Evolutionary conservation across 2,329 filamentous ascomycete genomes (phyloP).

Genomic region (Neofusicoccum umdonicola): DNA sequence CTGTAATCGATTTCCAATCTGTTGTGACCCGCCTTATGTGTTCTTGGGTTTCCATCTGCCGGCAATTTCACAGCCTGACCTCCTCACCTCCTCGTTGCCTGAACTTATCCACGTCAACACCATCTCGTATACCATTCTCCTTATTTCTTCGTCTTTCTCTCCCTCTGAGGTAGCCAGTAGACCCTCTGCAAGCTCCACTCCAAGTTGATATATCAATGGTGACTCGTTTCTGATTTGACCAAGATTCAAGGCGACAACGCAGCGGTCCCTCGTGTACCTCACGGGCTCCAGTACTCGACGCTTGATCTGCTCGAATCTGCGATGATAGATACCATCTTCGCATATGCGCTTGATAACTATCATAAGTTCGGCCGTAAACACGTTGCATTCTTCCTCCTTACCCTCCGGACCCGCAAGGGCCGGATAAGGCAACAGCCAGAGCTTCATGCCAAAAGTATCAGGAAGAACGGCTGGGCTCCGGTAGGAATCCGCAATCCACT

Average conservation of each 20-base stretch:
- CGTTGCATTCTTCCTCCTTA: neutral
- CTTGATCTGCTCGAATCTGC: neutral
- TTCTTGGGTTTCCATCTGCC: too few relatives aligned
- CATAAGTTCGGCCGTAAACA: neutral
- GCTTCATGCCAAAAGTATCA: neutral
- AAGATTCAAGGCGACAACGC: neutral
- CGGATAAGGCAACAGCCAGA: neutral
- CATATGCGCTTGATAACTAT: neutral
- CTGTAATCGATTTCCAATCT: too few relatives aligned
- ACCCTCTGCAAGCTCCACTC: neutral
- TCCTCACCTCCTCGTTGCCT: slow-evolving; percentile 30
- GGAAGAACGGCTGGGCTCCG: neutral
- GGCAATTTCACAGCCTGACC: neutral
- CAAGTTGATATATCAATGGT: neutral
- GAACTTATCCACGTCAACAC: slow-evolving; percentile 23
- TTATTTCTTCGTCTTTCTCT: slow-evolving; percentile 5
- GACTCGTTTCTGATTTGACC: neutral
- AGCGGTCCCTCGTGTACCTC: neutral
- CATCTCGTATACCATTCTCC: slow-evolving; percentile 18
- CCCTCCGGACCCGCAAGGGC: neutral
- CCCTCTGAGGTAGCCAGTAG: neutral
- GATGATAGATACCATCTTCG: neutral
- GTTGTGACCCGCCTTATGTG: too few relatives aligned
- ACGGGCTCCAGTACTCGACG: neutral
- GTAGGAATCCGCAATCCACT: neutral